Evolutionary conservation across 495 filamentous ascomycete species (phyloP).

Genomic region (Penicillium goetzii): DNA sequence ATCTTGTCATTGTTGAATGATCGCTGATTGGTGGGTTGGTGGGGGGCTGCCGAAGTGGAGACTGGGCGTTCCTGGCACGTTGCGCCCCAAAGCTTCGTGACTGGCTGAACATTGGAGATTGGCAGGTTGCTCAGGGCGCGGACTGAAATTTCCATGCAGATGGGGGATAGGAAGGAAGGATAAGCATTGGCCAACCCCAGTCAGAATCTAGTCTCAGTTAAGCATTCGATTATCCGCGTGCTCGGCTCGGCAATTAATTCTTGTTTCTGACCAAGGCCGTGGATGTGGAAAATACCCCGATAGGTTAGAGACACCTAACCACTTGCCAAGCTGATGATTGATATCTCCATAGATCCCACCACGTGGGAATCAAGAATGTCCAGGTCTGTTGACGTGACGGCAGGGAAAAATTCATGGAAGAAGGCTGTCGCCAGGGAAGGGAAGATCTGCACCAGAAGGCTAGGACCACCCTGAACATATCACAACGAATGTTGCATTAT

Average conservation of each 20-base stretch:
- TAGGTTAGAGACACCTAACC: background rate
- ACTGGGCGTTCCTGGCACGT: slow-evolving; percentile 18
- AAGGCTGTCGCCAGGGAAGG: too few relatives aligned
- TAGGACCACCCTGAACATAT: too few relatives aligned
- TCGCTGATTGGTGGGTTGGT: background rate
- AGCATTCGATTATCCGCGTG: background rate
- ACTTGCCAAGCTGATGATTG: background rate
- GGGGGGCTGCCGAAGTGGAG: background rate
- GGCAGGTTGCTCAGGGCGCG: background rate
- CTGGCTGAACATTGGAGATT: slow-evolving; percentile 5
- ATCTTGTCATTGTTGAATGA: background rate
- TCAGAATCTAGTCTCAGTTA: background rate
- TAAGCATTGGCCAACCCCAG: background rate
- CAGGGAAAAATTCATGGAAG: background rate
- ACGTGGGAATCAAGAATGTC: background rate
- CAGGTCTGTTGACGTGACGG: background rate
- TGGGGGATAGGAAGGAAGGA: background rate
- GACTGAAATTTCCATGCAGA: slow-evolving; percentile 6
- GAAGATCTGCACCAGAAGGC: too few relatives aligned
- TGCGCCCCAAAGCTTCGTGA: slow-evolving; percentile 11
- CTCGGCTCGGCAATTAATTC: background rate
- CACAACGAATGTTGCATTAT: too few relatives aligned
- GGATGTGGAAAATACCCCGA: background rate
- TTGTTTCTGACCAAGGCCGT: background rate
- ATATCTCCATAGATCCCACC: background rate